Percentiles rank a stretch among this genome's conserved stretches.
Conservation (phyloP, 176 grass and related monocot species). For the Thinopyrum elongatum region DNA sequence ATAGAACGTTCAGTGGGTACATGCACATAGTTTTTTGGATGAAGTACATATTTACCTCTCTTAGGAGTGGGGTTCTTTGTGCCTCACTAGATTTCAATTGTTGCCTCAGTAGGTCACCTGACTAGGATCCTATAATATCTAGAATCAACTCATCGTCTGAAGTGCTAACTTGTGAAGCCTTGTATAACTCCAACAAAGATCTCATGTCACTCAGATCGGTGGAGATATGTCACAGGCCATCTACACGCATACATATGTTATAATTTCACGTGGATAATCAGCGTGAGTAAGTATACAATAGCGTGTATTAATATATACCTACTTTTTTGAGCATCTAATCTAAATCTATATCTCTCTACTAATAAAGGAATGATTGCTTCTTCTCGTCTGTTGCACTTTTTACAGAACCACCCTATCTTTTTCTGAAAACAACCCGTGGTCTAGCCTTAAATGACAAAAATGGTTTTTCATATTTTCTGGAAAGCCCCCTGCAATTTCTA, state of each 20-base stretch:
- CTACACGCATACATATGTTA: background rate
- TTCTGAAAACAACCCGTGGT: too few species aligned
- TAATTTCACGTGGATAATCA: background rate
- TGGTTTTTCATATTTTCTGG: too few species aligned
- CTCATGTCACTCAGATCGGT: constrained; percentile 9
- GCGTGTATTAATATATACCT: background rate
- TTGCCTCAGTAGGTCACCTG: constrained; percentile 43
- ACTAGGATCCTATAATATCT: constrained; percentile 53
- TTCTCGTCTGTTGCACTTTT: too few species aligned
- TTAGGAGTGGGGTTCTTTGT: background rate
- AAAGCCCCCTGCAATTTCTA: too few species aligned
- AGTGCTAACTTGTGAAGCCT: constrained; percentile 63
- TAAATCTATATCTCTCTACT: too few species aligned
- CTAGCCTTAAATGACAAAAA: too few species aligned
- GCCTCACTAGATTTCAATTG: constrained; percentile 19
- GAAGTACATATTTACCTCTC: constrained; percentile 38
- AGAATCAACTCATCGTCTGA: constrained; percentile 40
- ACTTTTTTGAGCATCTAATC: too few species aligned
- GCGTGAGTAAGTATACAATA: background rate
- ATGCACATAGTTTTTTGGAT: background rate
- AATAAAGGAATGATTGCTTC: too few species aligned
- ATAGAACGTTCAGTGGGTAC: background rate
- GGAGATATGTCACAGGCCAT: constrained; percentile 37
- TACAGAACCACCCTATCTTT: too few species aligned
- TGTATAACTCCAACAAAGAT: constrained; percentile 67